Conservation (phyloP, 75 land plant genomes). For the Larix kaempferi region DNA sequence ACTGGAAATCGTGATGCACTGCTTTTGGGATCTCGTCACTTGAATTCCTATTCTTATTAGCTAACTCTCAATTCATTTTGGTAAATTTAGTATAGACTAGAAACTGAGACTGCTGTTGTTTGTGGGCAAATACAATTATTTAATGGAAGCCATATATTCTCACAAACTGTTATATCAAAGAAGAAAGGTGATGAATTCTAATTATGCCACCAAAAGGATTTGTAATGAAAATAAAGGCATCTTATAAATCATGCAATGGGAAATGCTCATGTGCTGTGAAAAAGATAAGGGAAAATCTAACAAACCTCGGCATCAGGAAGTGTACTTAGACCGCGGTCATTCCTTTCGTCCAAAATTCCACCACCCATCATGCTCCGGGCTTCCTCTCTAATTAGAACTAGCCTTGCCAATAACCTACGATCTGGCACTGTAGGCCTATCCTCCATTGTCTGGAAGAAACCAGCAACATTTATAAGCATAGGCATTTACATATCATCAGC, state of each 20-base stretch:
- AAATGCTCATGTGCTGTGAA: slow-evolving; percentile 1
- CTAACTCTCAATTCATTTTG: too few species aligned
- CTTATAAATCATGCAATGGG: neutral
- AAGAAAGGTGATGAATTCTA: neutral
- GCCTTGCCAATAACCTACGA: slow-evolving; percentile 82
- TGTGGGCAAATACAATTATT: too few species aligned
- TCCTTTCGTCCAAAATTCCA: slow-evolving; percentile 92
- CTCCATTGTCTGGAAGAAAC: slow-evolving; percentile 73
- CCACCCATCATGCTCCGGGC: slow-evolving; percentile 98
- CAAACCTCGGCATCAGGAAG: slow-evolving; percentile 91
- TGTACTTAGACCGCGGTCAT: slow-evolving; percentile 75
- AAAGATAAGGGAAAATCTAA: slow-evolving; percentile 5
- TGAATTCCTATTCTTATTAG: too few species aligned
- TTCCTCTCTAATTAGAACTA: slow-evolving; percentile 96
- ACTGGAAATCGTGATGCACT: too few species aligned
- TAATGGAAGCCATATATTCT: too few species aligned
- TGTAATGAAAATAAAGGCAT: neutral
- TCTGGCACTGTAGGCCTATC: slow-evolving; percentile 69
- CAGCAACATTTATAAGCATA: slow-evolving; percentile 8
- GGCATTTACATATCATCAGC: neutral
- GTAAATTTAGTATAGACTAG: too few species aligned
- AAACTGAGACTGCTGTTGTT: too few species aligned
- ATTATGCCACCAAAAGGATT: neutral
- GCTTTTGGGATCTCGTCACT: too few species aligned
- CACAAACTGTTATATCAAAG: too few species aligned